These are phyloP conservation scores for Amaranthus palmeri DNA, from an alignment of 148 eudicot genomes.

Conservation along the genomic window DNA sequence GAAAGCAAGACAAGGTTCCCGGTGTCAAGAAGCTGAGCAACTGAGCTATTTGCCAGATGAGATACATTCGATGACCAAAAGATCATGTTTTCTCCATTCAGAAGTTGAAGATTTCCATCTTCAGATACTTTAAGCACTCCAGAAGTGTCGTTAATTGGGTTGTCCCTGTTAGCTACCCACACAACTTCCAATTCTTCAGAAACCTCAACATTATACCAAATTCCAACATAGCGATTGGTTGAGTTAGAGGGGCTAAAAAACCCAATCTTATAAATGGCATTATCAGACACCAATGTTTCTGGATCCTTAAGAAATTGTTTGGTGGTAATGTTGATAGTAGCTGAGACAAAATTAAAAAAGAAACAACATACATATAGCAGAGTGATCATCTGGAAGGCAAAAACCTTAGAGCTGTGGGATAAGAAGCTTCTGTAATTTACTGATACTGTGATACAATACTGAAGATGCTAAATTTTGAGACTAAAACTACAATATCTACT, in stretches of 20 bases:
- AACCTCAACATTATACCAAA: constrained; percentile 25
- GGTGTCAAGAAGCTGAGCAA: constrained; percentile 32
- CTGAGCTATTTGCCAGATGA: constrained; percentile 1
- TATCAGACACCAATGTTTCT: constrained; percentile 22
- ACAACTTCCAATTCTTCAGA: constrained; percentile 18
- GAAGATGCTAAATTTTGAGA: too few species aligned
- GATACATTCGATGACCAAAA: constrained; percentile 37
- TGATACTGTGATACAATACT: too few species aligned
- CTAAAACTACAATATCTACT: too few species aligned
- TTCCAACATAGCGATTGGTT: constrained; percentile 33
- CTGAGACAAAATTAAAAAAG: constrained; percentile 2
- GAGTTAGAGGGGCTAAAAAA: constrained; percentile 39
- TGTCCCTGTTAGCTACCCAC: constrained; percentile 51
- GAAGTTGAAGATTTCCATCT: constrained; percentile 34
- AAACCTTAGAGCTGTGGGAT: too few species aligned
- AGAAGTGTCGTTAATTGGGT: constrained; percentile 30
- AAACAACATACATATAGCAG: constrained; percentile 6
- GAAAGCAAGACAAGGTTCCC: constrained; percentile 36
- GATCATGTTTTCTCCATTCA: constrained; percentile 14
- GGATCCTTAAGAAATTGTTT: constrained; percentile 18
- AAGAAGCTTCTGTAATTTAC: too few species aligned
- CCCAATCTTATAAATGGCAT: constrained; percentile 25
- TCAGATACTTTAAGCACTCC: constrained; percentile 21
- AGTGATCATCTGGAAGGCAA: background rate
- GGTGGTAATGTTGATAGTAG: constrained; percentile 4